Conservation (phyloP, 1,284 basidiomycete genomes). For the Xerocomus nothofagi region DNA sequence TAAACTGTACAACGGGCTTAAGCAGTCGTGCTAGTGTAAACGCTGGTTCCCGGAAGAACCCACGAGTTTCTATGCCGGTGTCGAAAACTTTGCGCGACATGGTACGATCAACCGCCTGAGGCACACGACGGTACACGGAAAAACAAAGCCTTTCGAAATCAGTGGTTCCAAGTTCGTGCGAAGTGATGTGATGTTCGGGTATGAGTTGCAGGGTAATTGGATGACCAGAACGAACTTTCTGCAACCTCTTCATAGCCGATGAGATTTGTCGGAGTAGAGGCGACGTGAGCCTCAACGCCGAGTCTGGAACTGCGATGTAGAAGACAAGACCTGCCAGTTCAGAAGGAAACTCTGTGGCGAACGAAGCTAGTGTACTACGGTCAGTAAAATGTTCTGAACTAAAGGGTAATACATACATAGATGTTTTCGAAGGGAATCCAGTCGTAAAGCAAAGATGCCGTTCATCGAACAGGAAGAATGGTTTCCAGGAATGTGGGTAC, state of each 20-base stretch:
- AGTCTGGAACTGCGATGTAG: conserved; percentile 64
- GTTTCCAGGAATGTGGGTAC: conserved; percentile 53
- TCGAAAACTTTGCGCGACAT: conserved; percentile 55
- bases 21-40: conserved; percentile 59
- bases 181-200: conserved; percentile 57
- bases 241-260: conserved; percentile 54
- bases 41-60: conserved; percentile 62
- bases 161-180: conserved; percentile 20
- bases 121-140: conserved; percentile 70
- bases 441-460: conserved; percentile 60
- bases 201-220: conserved; percentile 66
- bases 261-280: conserved; percentile 64
- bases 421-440: conserved; percentile 65
- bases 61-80: conserved; percentile 40
- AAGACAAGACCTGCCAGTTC: conserved; percentile 51
- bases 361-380: conserved; percentile 40
- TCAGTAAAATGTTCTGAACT: conserved; percentile 8
- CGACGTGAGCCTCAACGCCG: conserved; percentile 57
- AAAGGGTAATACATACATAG: conserved; percentile 43
- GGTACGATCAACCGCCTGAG: conserved; percentile 56
- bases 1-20: conserved; percentile 46
- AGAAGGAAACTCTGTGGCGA: conserved; percentile 48
- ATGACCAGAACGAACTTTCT: conserved; percentile 44
- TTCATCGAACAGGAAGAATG: conserved; percentile 45
- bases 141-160: conserved; percentile 45